Base-by-base conservation (phyloP, 331 rosid species). In the Malus hybrid region DNA sequence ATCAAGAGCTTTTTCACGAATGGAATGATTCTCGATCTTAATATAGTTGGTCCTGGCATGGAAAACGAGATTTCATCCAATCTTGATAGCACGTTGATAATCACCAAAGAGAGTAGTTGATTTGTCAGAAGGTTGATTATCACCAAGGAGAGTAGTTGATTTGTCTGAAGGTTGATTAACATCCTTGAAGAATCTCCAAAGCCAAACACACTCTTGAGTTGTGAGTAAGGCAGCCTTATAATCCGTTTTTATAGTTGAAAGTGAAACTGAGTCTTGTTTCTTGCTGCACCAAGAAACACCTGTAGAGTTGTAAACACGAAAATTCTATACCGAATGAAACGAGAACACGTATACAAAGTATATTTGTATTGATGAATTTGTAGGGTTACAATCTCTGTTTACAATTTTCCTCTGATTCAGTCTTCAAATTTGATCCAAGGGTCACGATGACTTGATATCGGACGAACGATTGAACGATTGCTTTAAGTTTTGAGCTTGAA, bases 181-280 rank as follows among this genome's bases (percentile, higher is more conserved):
- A 75, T 75, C 78, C 18, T 75, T n/a, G 6, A 73, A 9, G 0
- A 56, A 32, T 10, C 64, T n/a, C 6, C 19, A 1, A 0, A 79
- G 70, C 55, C 63, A 79, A 65, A 79, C 58, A 42, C 69, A 78
- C 26, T 66, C 55, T 66, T 79, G 78, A 4, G 74, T 39, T 53
- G 33, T 61, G 18, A 71, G 73, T 4, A 34, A 4, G n/a, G 69
- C 5, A 22, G 46, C 57, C 19, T 61, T 70, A 11, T 50, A 70
- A 3, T 77, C 58, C 32, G 20, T 65, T 15, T 78, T 33, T 3
- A 11, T 63, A 5, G 61, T 71, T 0, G 66, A 63, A 0, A 63
- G 16, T 20, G 57, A 34, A 2, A 78, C 0, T 0, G 6, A 18
- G 12, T 48, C 71, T 29, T 61, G 28, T 30, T 61, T 77, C 13